These are phyloP conservation scores for Aspergillus biplanus DNA, from an alignment of 495 filamentous ascomycete genomes.

Conservation along the genomic window DNA sequence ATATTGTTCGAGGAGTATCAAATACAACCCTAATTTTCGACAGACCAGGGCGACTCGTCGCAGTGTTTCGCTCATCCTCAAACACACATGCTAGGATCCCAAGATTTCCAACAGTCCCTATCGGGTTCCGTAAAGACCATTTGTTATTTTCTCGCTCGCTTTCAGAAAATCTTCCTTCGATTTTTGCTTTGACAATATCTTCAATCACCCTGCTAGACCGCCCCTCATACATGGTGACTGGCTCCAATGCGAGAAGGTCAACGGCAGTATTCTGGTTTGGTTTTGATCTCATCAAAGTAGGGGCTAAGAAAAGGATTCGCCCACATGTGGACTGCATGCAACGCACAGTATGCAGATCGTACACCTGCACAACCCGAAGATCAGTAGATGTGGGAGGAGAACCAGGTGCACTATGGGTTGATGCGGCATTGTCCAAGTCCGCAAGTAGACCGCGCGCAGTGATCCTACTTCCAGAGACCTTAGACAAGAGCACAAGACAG, in stretches of 20 bases:
- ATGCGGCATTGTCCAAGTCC: slow-evolving; percentile 69
- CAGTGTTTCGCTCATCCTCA: slow-evolving; percentile 58
- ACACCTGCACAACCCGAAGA: slow-evolving; percentile 72
- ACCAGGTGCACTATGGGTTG: slow-evolving; percentile 45
- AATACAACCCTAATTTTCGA: slow-evolving; percentile 46
- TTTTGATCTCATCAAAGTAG: slow-evolving; percentile 59
- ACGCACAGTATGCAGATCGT: slow-evolving; percentile 68
- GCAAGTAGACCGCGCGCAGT: slow-evolving; percentile 79
- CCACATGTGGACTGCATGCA: slow-evolving; percentile 80
- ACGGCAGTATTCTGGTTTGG: slow-evolving; percentile 53
- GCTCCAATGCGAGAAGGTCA: slow-evolving; percentile 58
- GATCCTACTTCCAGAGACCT: slow-evolving; percentile 58
- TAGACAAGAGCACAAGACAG: slow-evolving; percentile 74
- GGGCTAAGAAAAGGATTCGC: slow-evolving; percentile 71
- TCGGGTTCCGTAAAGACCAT: slow-evolving; percentile 76
- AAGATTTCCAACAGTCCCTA: slow-evolving; percentile 60
- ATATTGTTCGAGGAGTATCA: slow-evolving; percentile 36
- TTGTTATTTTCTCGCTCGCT: slow-evolving; percentile 74
- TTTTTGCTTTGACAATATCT: slow-evolving; percentile 82
- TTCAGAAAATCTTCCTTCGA: slow-evolving; percentile 83
- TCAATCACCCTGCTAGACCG: slow-evolving; percentile 77
- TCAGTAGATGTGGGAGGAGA: slow-evolving; percentile 48
- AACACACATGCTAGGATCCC: slow-evolving; percentile 75
- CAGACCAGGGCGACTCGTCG: slow-evolving; percentile 31
- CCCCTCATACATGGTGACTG: slow-evolving; percentile 74